Evolutionary conservation across 306 rosid species (phyloP).

Genomic region (Sechiopsis laciniata): DNA sequence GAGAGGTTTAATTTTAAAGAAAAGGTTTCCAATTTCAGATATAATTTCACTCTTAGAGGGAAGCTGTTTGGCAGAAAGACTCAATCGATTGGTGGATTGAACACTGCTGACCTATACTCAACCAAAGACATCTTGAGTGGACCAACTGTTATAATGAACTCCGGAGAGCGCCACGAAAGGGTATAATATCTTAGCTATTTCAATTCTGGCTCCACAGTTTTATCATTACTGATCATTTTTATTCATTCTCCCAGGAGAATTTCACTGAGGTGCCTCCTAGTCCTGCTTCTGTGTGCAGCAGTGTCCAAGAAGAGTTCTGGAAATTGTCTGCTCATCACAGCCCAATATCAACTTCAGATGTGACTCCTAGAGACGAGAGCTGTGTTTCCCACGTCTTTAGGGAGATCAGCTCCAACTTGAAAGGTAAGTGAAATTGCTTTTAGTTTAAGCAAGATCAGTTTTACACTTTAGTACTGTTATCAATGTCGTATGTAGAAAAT

Average conservation of each 20-base stretch:
- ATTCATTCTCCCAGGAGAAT: conserved; percentile 57
- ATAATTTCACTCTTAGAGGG: conserved; percentile 63
- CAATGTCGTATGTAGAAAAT: neutral
- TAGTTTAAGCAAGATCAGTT: neutral
- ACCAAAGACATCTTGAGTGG: conserved; percentile 68
- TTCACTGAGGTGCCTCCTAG: conserved; percentile 99
- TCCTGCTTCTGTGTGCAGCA: conserved; percentile 96
- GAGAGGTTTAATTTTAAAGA: conserved; percentile 78
- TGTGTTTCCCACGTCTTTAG: conserved; percentile 57
- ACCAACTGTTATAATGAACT: conserved; percentile 72
- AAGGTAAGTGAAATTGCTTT: conserved; percentile 41
- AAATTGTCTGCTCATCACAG: conserved; percentile 60
- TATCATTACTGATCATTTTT: conserved; percentile 27
- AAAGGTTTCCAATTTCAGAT: conserved; percentile 69
- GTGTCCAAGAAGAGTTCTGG: conserved; percentile 77
- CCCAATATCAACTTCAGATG: conserved; percentile 72
- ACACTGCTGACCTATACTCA: conserved; percentile 33
- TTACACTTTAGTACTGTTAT: neutral
- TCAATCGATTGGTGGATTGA: conserved; percentile 54
- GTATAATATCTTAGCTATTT: conserved; percentile 21
- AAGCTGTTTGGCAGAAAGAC: conserved; percentile 69
- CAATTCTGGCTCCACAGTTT: conserved; percentile 24
- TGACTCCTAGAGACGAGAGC: conserved; percentile 56
- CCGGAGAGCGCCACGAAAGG: conserved; percentile 68
- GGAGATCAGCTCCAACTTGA: conserved; percentile 81